Evolutionary conservation across 306 rosid species (phyloP).

Genomic region (Crataegus laevigata): DNA sequence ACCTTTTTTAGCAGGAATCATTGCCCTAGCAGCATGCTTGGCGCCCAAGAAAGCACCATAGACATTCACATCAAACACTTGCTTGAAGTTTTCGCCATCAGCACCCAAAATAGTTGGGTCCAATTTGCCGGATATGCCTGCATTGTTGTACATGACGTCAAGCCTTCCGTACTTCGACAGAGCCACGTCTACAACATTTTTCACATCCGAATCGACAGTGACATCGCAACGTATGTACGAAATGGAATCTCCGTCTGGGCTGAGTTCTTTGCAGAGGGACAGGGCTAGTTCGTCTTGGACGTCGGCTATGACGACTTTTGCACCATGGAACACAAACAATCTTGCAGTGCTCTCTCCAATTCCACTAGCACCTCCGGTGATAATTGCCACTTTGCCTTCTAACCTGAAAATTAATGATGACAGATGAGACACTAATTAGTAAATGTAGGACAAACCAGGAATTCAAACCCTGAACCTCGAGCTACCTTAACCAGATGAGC

Average conservation of each 20-base stretch:
- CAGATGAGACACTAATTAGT: too few relatives aligned
- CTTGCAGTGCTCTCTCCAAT: conserved; percentile 59
- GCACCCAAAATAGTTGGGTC: conserved; percentile 10
- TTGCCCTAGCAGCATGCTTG: conserved; percentile 54
- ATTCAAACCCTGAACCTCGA: neutral
- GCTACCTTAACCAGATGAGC: neutral
- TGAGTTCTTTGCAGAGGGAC: conserved; percentile 33
- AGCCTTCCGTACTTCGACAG: conserved; percentile 45
- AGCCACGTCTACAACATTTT: conserved; percentile 37
- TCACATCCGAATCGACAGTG: conserved; percentile 38
- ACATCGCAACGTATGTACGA: conserved; percentile 53
- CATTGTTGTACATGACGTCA: conserved; percentile 67
- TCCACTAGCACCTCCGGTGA: conserved; percentile 77
- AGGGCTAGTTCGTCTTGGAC: conserved; percentile 57
- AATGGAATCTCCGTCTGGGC: neutral
- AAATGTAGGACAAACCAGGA: neutral
- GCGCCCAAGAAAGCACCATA: conserved; percentile 62
- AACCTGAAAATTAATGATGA: conserved; percentile 27
- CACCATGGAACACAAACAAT: conserved; percentile 50
- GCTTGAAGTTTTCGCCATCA: conserved; percentile 30
- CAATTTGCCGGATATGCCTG: conserved; percentile 35
- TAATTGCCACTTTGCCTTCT: conserved; percentile 61
- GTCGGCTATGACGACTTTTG: conserved; percentile 56
- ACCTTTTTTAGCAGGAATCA: conserved; percentile 48
- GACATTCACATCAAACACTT: conserved; percentile 50